Evolutionary conservation across 331 rosid genomes (phyloP), one percentile per base, ranked within the genome.

Genomic region (Spiraea crenata): DNA sequence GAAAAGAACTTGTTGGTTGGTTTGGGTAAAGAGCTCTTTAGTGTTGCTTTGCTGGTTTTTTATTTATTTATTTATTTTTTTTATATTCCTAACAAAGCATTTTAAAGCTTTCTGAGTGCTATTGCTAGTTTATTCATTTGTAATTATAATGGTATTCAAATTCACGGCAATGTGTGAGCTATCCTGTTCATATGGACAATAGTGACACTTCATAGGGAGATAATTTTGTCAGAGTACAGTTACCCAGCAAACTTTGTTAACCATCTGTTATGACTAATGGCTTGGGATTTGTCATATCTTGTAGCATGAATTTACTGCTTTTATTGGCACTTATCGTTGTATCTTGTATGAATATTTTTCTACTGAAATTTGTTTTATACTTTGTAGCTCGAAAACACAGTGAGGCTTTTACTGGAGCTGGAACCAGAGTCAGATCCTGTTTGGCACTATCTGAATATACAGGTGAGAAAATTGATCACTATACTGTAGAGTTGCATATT

Each of bases 371-470:
- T 25, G 47, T 66, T 41, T 68, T 75, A 61, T 78, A 70, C 63
- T 81, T 66, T 82, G 79, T 76, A 95, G 99, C 93, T 95, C 77
- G 99, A 95, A 85, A 89, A 91, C 83, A 87, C 92, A 64, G 97
- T 91, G 68, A 87, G 99, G 84, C 80, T 91, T 75, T 78, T 91
- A 81, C 57, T 95, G 91, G 99, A 95, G 86, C 85, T 95, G 88
- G 99, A 95, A 57, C 90, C 95, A 0, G 97, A 91, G 74, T 93
- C 96, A 37, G 99, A 93, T 83, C 99, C 97, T 67, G 96, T 93
- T 31, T 93, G 99, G 97, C 97, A 91, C 83, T 89, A 91, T 82
- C 81, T 93, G 77, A 93, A 78, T 76, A 89, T 93, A 44, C 99
- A 93, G 97, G 99, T 89, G 68, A 39, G 77, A 20, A 38, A 58